Percentiles rank a stretch among this genome's conserved stretches.
phyloP scores from a whole-genome alignment of 805 yeast genomes.

The Blastobotrys mokoenaii region DNA sequence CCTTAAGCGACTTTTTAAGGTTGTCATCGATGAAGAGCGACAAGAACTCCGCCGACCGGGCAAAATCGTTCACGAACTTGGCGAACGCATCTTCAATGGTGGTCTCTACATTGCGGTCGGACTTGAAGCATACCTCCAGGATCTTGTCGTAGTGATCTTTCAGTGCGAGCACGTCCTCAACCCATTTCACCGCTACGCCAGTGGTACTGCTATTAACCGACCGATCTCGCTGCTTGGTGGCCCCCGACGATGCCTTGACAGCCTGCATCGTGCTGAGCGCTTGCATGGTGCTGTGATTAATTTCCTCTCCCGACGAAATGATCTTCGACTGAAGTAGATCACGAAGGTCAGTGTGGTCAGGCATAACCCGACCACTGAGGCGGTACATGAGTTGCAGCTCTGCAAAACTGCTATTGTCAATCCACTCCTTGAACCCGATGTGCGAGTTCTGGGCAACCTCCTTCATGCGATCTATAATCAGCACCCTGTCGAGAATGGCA shows the following conservation, averaged over 20 bases:
- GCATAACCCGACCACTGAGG: slow-evolving; percentile 46
- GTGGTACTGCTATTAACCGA: slow-evolving; percentile 26
- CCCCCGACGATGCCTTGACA: slow-evolving; percentile 9
- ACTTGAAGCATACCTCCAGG: slow-evolving; percentile 39
- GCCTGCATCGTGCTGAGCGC: slow-evolving; percentile 13
- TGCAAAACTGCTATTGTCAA: slow-evolving; percentile 36
- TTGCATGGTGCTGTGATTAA: slow-evolving; percentile 20
- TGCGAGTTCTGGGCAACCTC: slow-evolving; percentile 42
- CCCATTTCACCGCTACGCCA: slow-evolving; percentile 60
- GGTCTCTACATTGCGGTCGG: slow-evolving; percentile 42
- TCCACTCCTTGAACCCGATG: slow-evolving; percentile 55
- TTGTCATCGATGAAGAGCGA: slow-evolving; percentile 52
- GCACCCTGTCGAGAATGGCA: slow-evolving; percentile 48
- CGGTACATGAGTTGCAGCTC: slow-evolving; percentile 43
- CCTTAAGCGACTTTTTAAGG: slow-evolving; percentile 42
- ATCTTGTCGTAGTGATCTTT: slow-evolving; percentile 45
- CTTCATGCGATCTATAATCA: slow-evolving; percentile 50
- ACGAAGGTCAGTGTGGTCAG: slow-evolving; percentile 42
- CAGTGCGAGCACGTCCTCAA: slow-evolving; percentile 45
- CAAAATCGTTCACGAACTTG: slow-evolving; percentile 47
- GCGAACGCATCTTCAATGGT: slow-evolving; percentile 54
- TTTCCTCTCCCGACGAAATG: slow-evolving; percentile 37
- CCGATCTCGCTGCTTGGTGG: slow-evolving; percentile 4
- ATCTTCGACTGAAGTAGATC: slow-evolving; percentile 36
- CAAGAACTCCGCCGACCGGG: slow-evolving; percentile 44